Conservation (phyloP, 768 basidiomycete genomes). For the Clavaria fumosa region DNA sequence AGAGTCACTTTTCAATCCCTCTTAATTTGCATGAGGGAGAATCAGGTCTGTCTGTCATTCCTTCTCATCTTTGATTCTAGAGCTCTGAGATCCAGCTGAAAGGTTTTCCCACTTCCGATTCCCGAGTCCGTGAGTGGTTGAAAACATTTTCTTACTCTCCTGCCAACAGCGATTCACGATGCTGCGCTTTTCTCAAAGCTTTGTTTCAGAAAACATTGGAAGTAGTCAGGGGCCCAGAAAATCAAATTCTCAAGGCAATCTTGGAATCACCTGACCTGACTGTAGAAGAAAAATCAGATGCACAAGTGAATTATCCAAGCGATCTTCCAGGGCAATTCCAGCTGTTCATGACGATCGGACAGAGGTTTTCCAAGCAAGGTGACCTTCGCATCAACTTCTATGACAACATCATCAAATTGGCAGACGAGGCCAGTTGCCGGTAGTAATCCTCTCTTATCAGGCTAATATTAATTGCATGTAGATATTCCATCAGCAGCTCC, state of each 20-base stretch:
- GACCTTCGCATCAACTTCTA: conserved; percentile 1
- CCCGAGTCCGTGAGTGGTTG: background rate
- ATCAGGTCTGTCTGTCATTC: background rate
- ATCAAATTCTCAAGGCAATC: background rate
- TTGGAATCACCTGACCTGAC: background rate
- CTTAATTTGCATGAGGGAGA: conserved; percentile 2
- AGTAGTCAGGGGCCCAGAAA: conserved; percentile 1
- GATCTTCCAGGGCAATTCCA: conserved; percentile 1
- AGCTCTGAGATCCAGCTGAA: background rate
- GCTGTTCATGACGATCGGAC: conserved; percentile 5
- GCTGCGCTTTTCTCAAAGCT: conserved; percentile 2
- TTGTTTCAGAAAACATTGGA: conserved; percentile 2
- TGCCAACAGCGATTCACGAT: background rate
- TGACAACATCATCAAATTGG: background rate
- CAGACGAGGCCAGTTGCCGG: conserved; percentile 2
- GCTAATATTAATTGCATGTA: no score
- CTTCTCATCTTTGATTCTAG: background rate
- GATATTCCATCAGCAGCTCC: background rate
- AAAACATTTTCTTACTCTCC: background rate
- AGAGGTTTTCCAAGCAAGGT: conserved; percentile 2
- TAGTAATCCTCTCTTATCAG: background rate
- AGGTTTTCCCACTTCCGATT: conserved; percentile 4
- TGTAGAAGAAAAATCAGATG: background rate
- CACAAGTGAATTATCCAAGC: conserved; percentile 1
- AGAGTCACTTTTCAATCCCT: conserved; percentile 6